phyloP scores from a whole-genome alignment of 352 stramenopile species.

The Phytophthora hibernalis region DNA sequence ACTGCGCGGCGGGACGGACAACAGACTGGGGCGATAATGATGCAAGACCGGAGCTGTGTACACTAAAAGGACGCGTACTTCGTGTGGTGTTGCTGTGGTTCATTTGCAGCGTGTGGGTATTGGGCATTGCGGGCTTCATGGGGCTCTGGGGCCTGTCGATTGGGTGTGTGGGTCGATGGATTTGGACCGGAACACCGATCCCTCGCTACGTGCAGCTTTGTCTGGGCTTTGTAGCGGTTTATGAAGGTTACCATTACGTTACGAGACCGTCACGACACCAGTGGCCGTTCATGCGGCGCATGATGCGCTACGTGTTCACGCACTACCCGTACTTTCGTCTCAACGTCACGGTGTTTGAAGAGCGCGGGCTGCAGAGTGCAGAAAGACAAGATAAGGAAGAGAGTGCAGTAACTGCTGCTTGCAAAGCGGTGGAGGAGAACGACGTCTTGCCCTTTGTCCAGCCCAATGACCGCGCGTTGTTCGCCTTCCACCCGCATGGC shows the following conservation, averaged over 20 bases:
- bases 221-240: slow-evolving; percentile 41
- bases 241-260: slow-evolving; percentile 52
- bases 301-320: slow-evolving; percentile 50
- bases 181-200: slow-evolving; percentile 9
- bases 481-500: slow-evolving; percentile 73
- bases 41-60: slow-evolving; percentile 22
- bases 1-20: slow-evolving; percentile 13
- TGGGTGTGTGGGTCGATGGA: slow-evolving; percentile 6
- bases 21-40: slow-evolving; percentile 31
- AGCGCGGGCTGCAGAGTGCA: background rate
- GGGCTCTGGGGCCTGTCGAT: slow-evolving; percentile 18
- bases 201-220: slow-evolving; percentile 30
- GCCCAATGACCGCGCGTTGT: slow-evolving; percentile 25
- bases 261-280: slow-evolving; percentile 29
- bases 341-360: slow-evolving; percentile 52
- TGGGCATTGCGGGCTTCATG: slow-evolving; percentile 26
- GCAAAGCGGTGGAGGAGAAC: slow-evolving; percentile 15
- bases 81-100: slow-evolving; percentile 20
- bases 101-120: slow-evolving; percentile 32
- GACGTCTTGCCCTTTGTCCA: slow-evolving; percentile 6
- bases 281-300: slow-evolving; percentile 52
- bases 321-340: slow-evolving; percentile 59
- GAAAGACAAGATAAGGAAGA: background rate
- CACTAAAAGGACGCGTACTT: slow-evolving; percentile 1
- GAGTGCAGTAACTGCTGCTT: slow-evolving; percentile 2